Percentiles rank a stretch among this genome's conserved stretches.
These are phyloP conservation scores for Candida sp. DNA, from an alignment of 1,139 yeast genomes.

Conservation along the genomic window DNA sequence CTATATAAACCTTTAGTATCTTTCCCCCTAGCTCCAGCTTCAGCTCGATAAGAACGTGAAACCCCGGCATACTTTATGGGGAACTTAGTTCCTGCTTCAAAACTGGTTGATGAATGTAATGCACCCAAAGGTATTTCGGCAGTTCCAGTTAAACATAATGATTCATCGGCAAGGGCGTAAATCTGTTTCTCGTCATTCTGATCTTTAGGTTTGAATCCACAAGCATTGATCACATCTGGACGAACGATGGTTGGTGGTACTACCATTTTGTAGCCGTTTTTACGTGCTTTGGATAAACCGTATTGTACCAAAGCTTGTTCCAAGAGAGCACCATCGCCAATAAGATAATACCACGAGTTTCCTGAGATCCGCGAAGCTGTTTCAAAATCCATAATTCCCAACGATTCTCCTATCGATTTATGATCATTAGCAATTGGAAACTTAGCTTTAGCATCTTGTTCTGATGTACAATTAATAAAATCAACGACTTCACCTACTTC, in stretches of 20 bases:
- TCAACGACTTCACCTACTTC: conserved; percentile 35
- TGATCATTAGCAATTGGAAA: conserved; percentile 49
- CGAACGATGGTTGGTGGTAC: conserved; percentile 87
- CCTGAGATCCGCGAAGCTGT: conserved; percentile 80
- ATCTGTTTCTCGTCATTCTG: conserved; percentile 85
- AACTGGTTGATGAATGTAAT: conserved; percentile 32
- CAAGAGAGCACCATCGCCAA: conserved; percentile 83
- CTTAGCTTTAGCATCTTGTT: conserved; percentile 17
- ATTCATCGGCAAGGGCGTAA: conserved; percentile 54
- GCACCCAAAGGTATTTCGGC: conserved; percentile 97
- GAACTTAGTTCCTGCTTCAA: conserved; percentile 20
- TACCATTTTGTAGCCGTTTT: conserved; percentile 65
- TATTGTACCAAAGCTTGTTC: conserved; percentile 90
- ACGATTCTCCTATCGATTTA: conserved; percentile 55
- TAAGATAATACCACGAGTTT: conserved; percentile 81
- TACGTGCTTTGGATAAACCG: conserved; percentile 64
- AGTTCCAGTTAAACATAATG: conserved; percentile 80
- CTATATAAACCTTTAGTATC: conserved; percentile 92
- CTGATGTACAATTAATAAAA: conserved; percentile 43
- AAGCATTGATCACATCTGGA: conserved; percentile 73
- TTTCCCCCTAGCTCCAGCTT: conserved; percentile 95
- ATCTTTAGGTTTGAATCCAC: conserved; percentile 96
- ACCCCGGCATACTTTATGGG: conserved; percentile 75
- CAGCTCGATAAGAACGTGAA: conserved; percentile 89
- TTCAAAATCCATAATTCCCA: conserved; percentile 66